Conservation (phyloP, 2,329 filamentous ascomycete species). For the Cladosporium phlei region DNA sequence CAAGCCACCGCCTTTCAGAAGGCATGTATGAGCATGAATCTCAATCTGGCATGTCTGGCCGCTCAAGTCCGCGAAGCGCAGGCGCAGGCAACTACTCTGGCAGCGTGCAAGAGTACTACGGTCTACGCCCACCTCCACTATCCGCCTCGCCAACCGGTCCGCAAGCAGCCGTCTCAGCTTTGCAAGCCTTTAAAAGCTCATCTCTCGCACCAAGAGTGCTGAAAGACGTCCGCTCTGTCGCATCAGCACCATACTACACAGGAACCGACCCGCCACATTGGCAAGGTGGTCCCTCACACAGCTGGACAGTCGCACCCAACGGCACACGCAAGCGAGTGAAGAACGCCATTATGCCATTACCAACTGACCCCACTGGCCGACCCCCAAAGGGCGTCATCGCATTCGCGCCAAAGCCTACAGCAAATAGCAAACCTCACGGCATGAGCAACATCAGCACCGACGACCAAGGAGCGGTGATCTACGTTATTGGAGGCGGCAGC, state of each 20-base stretch:
- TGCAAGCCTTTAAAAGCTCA: constrained; percentile 26
- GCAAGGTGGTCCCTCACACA: constrained; percentile 29
- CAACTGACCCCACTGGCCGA: constrained; percentile 50
- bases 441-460: constrained; percentile 14
- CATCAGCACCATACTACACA: constrained; percentile 74
- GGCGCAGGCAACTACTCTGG: constrained; percentile 28
- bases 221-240: constrained; percentile 83
- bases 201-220: constrained; percentile 69
- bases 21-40: constrained; percentile 20
- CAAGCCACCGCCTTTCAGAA: constrained; percentile 19
- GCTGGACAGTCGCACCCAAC: constrained; percentile 33
- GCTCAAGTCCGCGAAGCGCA: constrained; percentile 22
- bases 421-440: constrained; percentile 13
- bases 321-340: constrained; percentile 30
- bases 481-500: constrained; percentile 31
- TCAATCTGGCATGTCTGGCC: constrained; percentile 23
- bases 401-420: constrained; percentile 49
- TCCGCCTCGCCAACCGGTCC: constrained; percentile 23
- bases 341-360: constrained; percentile 41
- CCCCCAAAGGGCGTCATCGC: constrained; percentile 80
- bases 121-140: constrained; percentile 26
- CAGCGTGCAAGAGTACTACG: constrained; percentile 33
- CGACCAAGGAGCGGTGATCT: constrained; percentile 25
- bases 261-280: constrained; percentile 54
- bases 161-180: constrained; percentile 22